Conservation (phyloP, 2,329 filamentous ascomycete species). For the Fusarium scirpi region DNA sequence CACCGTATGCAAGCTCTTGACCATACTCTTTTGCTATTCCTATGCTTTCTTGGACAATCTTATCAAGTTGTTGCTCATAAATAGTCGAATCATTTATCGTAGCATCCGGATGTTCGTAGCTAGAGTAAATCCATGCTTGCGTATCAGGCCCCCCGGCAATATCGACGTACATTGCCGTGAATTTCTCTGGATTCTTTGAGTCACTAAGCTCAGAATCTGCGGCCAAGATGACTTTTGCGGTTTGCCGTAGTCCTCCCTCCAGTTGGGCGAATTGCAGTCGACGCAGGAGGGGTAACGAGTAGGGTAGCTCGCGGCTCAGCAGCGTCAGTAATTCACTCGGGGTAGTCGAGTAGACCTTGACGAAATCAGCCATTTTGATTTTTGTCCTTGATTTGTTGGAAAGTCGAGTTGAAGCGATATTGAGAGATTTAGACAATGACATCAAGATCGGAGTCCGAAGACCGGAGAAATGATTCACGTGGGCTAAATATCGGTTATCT, state of each 20-base stretch:
- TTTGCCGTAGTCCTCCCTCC: slow-evolving; percentile 56
- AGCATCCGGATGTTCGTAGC: slow-evolving; percentile 55
- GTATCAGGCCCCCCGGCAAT: slow-evolving; percentile 71
- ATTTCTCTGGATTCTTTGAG: slow-evolving; percentile 41
- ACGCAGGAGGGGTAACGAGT: slow-evolving; percentile 71
- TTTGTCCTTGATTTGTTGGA: background rate
- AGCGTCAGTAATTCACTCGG: slow-evolving; percentile 58
- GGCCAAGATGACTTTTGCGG: slow-evolving; percentile 58
- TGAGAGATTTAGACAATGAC: background rate
- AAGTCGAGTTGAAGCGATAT: background rate
- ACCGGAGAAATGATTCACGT: background rate
- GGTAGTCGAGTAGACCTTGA: slow-evolving; percentile 46
- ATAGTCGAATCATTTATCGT: slow-evolving; percentile 16
- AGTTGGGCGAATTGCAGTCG: slow-evolving; percentile 69
- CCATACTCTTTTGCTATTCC: slow-evolving; percentile 44
- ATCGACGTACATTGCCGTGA: slow-evolving; percentile 72
- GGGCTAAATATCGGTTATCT: slow-evolving; percentile 44
- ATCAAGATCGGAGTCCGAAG: background rate
- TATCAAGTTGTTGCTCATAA: slow-evolving; percentile 52
- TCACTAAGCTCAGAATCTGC: slow-evolving; percentile 29
- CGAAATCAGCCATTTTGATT: slow-evolving; percentile 26
- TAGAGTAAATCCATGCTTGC: slow-evolving; percentile 72
- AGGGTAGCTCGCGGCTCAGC: slow-evolving; percentile 65
- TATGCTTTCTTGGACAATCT: slow-evolving; percentile 49
- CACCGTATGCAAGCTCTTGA: slow-evolving; percentile 32